Evolutionary conservation across 2,329 filamentous ascomycete species (phyloP), one percentile per base, ranked within the genome.

Genomic region (Cladorrhinum sp.): DNA sequence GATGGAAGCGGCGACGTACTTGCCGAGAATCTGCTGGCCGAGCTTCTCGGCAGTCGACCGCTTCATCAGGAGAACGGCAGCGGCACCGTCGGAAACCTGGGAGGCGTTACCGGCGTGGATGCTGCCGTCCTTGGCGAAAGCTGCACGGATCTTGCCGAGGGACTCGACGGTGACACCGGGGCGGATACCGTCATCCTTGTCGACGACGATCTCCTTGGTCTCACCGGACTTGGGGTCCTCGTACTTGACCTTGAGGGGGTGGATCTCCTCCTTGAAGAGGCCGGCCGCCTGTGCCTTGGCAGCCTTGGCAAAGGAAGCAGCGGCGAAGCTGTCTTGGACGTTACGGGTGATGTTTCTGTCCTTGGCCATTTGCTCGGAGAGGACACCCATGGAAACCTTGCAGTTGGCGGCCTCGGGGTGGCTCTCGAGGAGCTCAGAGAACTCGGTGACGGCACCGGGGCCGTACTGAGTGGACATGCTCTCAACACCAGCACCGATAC

Each of bases 41-140:
- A 98, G 88, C 67, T 85, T 84, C 81, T 96, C 88, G 53, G 95
- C 95, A 16, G 90, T 96, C 65, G 88, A 91, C 59, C 95, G 92
- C 81, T 90, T 92, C 95, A 98, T 98, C 72, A 99, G 82, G 50
- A 98, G 84, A 6, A 98, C 93, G 52, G 95, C 95, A 27, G 95
- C 93, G 22, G 95, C 95, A 67, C 95, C 95, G 78, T 99, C 92
- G 27, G 91, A 95, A 74, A 99, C 92, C 78, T 98, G 95, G 57
- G 88, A 92, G 25, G 95, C 93, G 76, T 98, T 99, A 69, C 95
- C 95, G 60, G 92, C 95, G 81, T 98, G 93, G 78, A 98, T 98
- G 70, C 85, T 88, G 49, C 95, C 95, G 71, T 95, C 89, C 77
- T 96, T 92, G 66, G 91, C 86, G 72, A 98, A 98, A 12, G 93